Percentiles rank a stretch among this genome's conserved stretches.
phyloP scores from a whole-genome alignment of 768 basidiomycete species.

The Termitomyces sp. region DNA sequence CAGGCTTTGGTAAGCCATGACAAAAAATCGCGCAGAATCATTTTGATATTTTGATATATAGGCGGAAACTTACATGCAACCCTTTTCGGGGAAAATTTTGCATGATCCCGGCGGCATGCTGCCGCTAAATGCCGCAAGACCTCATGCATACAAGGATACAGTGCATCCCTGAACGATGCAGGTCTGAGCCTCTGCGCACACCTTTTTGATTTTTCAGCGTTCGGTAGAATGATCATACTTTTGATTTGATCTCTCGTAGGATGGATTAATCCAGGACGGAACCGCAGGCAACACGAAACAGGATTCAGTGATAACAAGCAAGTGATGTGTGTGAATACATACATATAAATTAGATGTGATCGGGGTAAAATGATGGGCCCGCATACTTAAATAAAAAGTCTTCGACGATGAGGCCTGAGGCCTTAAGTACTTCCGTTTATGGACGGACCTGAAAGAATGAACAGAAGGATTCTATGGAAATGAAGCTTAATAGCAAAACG shows the following conservation, averaged over 20 bases:
- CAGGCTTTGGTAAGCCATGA: neutral
- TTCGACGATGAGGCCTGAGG: neutral
- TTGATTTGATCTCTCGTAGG: neutral
- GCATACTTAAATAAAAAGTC: neutral
- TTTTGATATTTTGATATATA: neutral
- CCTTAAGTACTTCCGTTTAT: neutral
- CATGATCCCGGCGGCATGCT: neutral
- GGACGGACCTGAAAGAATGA: neutral
- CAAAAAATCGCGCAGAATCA: neutral
- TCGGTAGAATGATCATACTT: neutral
- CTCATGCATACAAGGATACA: neutral
- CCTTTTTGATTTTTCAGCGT: neutral
- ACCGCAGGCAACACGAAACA: neutral
- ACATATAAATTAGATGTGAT: neutral
- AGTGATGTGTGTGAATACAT: neutral
- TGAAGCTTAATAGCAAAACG: neutral
- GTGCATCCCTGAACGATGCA: neutral
- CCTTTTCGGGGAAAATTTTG: neutral
- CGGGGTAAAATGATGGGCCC: neutral
- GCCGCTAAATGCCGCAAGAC: neutral
- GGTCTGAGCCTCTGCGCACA: neutral
- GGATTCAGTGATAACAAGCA: neutral
- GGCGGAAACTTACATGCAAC: no score
- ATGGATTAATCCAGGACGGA: neutral
- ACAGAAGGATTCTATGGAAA: neutral